Evolutionary conservation across 2,329 filamentous ascomycete genomes (phyloP), one percentile per base, ranked within the genome.

Genomic region (Colletotrichum horii): DNA sequence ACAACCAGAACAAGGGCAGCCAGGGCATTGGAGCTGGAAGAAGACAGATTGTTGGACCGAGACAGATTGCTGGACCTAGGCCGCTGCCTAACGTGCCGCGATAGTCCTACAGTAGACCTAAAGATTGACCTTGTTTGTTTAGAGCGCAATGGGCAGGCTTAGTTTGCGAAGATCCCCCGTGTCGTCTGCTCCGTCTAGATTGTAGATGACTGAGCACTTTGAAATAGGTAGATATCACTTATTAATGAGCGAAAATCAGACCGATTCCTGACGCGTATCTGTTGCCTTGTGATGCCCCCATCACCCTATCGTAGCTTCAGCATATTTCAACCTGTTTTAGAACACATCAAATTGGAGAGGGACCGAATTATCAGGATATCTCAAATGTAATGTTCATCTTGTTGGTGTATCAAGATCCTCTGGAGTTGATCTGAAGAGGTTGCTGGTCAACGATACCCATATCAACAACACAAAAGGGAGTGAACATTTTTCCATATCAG

Each of bases 21-120:
- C 87, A 91, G 77, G 93, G 93, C 3, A 94, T 93, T 75, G 93
- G 94, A 55, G 92, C 93, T 1, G 93, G 93, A 0, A 88, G 93
- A 81, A 90, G 94, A 81, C 94, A 94, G 86, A 96, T 96, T 83
- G 92, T 95, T n/a, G 94, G 94, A 14, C 94, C 94, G 1, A 88
- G 94, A 81, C 94, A 94, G 86, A 96, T 96, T 83, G 92, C 95
- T 19, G 94, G 94, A 14, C 94, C 94, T 1, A 88, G 94, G 81
- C 93, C 94, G 64, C 86, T 93, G 79, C 91, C 91, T 24, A 77
- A 77, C 24, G 24, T 52, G 12, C 73, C 73, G 22, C 73, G 73
- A 6, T 75, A 38, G 66, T n/a, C 15, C 22, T 66, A 24, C 19
- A 66, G 32, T 22, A 15, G 15, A 15, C 36, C 55, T 12, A 32